Evolutionary conservation across 441 rosid species (phyloP), one percentile per base, ranked within the genome.

Genomic region (Hura crepitans): DNA sequence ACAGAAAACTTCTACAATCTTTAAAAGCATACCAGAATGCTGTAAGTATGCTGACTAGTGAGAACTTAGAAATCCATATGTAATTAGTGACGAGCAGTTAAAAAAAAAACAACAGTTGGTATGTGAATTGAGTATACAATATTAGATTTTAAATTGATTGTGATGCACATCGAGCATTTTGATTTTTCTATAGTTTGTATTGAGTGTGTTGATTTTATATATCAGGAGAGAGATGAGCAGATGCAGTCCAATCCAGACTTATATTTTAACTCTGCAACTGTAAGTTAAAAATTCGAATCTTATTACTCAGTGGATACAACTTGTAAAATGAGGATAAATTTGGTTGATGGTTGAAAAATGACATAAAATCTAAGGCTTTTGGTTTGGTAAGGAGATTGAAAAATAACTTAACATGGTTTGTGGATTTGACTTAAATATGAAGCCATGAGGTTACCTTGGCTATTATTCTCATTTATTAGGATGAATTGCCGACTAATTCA

Each of bases 21-120:
- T 72, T 85, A 72, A 89, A 89, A 78, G 89, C 95, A 4, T 89
- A 87, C 77, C 95, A 85, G 75, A 85, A 87, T 84, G 92, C 95
- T 77, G 92, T 87, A 74, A 85, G 89, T 74, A 35, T 54, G 55
- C 59, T 0, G 13, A 51, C 18, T 68, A 71, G 8, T 43, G 33
- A 57, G 43, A 30, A 31, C 59, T 50, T 39, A 35, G 13, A 23
- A 68, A 12, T 15, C 51, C 13, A 46, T 6, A 62, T 22, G 14
- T 53, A 14, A 46, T 45, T 30, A 58, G 11, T 50, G 57, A 45
- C 25, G 27, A 31, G 30, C n/a, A 6, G 15, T 15, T 54, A 25
- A 18, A 37, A 22, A 1, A 17, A 23, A 13, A 6, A 39, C 15
- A 37, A 35, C 3, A 1, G 14, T 18, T 28, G 50, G 51, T 59